phyloP scores from a whole-genome alignment of 208 protist species.

The Kentomonas sorsogonicus region DNA sequence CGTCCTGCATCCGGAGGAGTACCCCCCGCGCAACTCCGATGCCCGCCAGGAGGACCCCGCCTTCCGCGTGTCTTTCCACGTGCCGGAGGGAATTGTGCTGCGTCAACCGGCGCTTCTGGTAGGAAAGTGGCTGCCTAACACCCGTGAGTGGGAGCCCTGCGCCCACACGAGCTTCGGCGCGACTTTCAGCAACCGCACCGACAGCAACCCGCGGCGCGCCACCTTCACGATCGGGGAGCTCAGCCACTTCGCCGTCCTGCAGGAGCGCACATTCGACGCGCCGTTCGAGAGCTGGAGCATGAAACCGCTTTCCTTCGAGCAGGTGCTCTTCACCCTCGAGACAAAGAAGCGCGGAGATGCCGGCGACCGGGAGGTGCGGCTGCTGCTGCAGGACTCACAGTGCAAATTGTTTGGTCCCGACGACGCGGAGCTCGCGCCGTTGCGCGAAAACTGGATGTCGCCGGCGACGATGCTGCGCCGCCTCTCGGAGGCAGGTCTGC shows the following conservation, averaged over 20 bases:
- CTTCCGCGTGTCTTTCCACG: slow-evolving; percentile 82
- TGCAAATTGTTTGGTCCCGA: slow-evolving; percentile 80
- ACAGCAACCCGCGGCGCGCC: slow-evolving; percentile 35
- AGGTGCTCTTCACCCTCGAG: slow-evolving; percentile 73
- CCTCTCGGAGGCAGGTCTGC: slow-evolving; percentile 81
- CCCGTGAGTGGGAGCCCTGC: slow-evolving; percentile 77
- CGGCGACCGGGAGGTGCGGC: slow-evolving; percentile 83
- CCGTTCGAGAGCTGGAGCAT: slow-evolving; percentile 83
- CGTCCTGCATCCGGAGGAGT: slow-evolving; percentile 62
- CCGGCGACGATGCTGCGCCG: slow-evolving; percentile 76
- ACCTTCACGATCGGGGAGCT: slow-evolving; percentile 75
- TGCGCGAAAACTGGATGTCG: slow-evolving; percentile 60
- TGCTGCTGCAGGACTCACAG: slow-evolving; percentile 67
- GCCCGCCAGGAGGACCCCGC: slow-evolving; percentile 53
- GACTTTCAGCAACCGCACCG: slow-evolving; percentile 22
- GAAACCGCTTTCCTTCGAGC: slow-evolving; percentile 58
- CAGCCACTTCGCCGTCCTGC: slow-evolving; percentile 82
- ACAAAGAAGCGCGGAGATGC: slow-evolving; percentile 66
- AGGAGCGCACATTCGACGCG: slow-evolving; percentile 88
- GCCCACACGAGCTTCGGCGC: slow-evolving; percentile 63
- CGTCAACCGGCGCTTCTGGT: slow-evolving; percentile 79
- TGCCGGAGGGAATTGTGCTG: slow-evolving; percentile 72
- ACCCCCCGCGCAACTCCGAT: slow-evolving; percentile 63
- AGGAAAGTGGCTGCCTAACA: slow-evolving; percentile 69
- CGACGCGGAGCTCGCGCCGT: slow-evolving; percentile 58